phyloP scores from a whole-genome alignment of 352 stramenopile genomes.

The Halophytophthora polymorphica region DNA sequence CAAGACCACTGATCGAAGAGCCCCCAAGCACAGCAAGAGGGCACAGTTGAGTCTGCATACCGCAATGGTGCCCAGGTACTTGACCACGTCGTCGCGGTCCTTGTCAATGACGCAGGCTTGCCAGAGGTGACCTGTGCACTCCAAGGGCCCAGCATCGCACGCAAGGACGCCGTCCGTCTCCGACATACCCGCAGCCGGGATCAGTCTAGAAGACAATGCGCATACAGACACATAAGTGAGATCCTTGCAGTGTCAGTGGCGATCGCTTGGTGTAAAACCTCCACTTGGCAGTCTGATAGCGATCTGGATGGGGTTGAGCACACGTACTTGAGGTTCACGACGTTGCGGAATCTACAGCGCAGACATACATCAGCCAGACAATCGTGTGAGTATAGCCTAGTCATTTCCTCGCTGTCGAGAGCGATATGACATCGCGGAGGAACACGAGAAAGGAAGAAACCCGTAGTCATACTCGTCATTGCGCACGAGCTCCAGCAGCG shows the following conservation, averaged over 20 bases:
- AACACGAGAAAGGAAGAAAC: background rate
- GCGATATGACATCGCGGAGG: too few relatives aligned
- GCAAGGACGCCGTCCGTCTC: conserved; percentile 54
- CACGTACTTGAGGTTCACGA: conserved; percentile 61
- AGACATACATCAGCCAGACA: too few relatives aligned
- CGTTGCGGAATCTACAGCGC: conserved; percentile 58
- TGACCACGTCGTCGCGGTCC: conserved; percentile 65
- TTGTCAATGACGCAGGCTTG: conserved; percentile 73
- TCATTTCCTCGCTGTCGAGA: too few relatives aligned
- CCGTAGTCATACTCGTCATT: conserved; percentile 45
- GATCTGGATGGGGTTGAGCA: background rate
- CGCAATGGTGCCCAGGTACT: conserved; percentile 71
- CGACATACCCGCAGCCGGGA: conserved; percentile 68
- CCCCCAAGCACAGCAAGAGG: conserved; percentile 1
- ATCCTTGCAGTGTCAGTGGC: background rate
- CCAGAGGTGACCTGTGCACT: conserved; percentile 77
- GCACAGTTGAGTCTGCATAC: conserved; percentile 25
- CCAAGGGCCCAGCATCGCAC: conserved; percentile 59
- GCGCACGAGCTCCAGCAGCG: conserved; percentile 65
- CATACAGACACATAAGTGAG: conserved; percentile 4
- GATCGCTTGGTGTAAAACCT: too few relatives aligned
- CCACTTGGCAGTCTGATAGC: background rate
- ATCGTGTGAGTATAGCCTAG: too few relatives aligned
- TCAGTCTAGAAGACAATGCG: conserved; percentile 38
- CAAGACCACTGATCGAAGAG: background rate